Evolutionary conservation across 2,329 filamentous ascomycete species (phyloP).

Genomic region (Trichoderma semiorbis): DNA sequence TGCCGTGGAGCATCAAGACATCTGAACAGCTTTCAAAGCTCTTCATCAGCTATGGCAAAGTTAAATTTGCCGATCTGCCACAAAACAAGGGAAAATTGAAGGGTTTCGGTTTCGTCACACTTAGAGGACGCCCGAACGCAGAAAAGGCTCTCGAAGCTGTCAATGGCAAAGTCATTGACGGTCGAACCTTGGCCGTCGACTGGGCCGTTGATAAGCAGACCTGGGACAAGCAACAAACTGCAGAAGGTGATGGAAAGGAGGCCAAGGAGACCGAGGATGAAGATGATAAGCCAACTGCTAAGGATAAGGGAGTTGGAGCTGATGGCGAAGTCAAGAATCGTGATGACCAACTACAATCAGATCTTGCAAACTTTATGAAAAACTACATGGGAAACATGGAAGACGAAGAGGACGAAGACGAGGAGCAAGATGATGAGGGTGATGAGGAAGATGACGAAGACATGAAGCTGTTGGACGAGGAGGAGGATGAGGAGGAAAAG

Average conservation of each 20-base stretch:
- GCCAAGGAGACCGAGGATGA: slow-evolving; percentile 29
- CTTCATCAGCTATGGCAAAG: slow-evolving; percentile 86
- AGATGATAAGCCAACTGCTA: slow-evolving; percentile 29
- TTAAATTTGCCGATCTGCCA: slow-evolving; percentile 83
- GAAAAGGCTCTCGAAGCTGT: slow-evolving; percentile 80
- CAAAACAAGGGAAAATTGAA: slow-evolving; percentile 71
- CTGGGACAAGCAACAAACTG: slow-evolving; percentile 65
- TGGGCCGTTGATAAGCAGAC: slow-evolving; percentile 92
- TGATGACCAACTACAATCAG: slow-evolving; percentile 43
- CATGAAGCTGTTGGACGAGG: slow-evolving; percentile 35
- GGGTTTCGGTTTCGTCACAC: slow-evolving; percentile 89
- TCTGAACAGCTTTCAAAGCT: slow-evolving; percentile 74
- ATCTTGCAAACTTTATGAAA: slow-evolving; percentile 55
- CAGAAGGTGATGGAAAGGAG: slow-evolving; percentile 36
- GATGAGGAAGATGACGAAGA: slow-evolving; percentile 41
- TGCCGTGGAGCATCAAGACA: slow-evolving; percentile 93
- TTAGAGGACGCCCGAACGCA: slow-evolving; percentile 85
- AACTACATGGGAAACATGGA: slow-evolving; percentile 56
- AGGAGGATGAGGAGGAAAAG: slow-evolving; percentile 21
- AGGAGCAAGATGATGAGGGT: slow-evolving; percentile 41
- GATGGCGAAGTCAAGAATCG: slow-evolving; percentile 34
- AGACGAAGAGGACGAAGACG: slow-evolving; percentile 51
- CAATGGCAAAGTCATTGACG: slow-evolving; percentile 89
- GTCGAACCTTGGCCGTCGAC: slow-evolving; percentile 84
- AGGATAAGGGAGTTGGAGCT: slow-evolving; percentile 29